phyloP scores from a whole-genome alignment of 169 alveolate species.

The Blepharisma undulans region DNA sequence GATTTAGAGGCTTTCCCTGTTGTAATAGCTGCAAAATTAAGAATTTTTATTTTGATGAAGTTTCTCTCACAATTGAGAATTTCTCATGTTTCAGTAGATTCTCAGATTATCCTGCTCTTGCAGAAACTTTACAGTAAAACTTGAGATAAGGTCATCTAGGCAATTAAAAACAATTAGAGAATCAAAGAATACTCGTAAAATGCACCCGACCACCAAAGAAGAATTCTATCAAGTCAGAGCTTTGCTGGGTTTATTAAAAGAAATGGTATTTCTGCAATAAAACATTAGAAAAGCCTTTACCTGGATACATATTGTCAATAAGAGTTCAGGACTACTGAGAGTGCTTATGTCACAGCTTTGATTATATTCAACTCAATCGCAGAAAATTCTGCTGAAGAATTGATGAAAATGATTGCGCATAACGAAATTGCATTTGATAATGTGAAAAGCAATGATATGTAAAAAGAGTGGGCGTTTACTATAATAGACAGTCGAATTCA shows the following conservation, averaged over 20 bases:
- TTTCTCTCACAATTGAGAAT: background rate
- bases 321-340: conserved; percentile 23
- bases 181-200: background rate
- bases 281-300: background rate
- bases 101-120: background rate
- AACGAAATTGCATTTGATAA: background rate
- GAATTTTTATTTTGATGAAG: background rate
- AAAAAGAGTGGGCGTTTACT: background rate
- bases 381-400: background rate
- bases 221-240: background rate
- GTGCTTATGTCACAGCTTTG: conserved; percentile 30
- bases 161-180: background rate
- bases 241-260: conserved; percentile 6
- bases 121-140: background rate
- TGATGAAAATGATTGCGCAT: background rate
- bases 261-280: background rate
- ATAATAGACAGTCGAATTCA: background rate
- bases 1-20: background rate
- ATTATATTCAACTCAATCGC: background rate
- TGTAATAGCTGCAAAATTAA: background rate
- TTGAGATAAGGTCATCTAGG: background rate
- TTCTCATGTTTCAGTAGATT: background rate
- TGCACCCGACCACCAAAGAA: background rate
- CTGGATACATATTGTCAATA: background rate
- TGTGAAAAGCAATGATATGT: background rate